Base-by-base conservation (phyloP, 257 asterid species). In the Voacanga thouarsii region DNA sequence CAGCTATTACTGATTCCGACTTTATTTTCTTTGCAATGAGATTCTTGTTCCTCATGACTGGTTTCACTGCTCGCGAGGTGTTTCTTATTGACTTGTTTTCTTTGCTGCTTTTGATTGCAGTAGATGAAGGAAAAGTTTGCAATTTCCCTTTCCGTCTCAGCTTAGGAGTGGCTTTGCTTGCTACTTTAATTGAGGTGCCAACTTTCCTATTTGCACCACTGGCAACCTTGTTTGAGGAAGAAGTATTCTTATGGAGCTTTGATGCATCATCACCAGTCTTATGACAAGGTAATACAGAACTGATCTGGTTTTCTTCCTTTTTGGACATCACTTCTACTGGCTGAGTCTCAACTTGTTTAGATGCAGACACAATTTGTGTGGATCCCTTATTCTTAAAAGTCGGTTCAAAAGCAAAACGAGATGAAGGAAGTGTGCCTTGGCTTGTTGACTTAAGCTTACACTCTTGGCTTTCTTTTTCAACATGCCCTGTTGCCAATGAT, bases 31-130 rank as follows among this genome's bases (percentile, higher is more conserved):
- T 90, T 65, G 82, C 81, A 75, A 74, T 41, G 26, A 82, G 75
- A 81, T 76, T 87, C 96, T 86, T 94, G 84, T 84, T 90, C 85
- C 86, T 87, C 78, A 74, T 68, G 37, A 85, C 90, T 43, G 97
- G 94, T 83, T 89, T 94, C 80, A 82, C 85, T 30, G 85, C 79
- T 57, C 92, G 89, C 12, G 90, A 53, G 23, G 86, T 72, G 83
- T 75, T 89, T 87, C 88, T 85, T 19, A 76, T 78, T 56, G 90
- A 67, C 82, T 81, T 86, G 75, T 77, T 72, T 21, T 86, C 97
- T 85, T 82, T 90, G 72, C 79, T 87, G 82, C 83, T 85, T 85
- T 85, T 90, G 11, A 72, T 77, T 59, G 82, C 80, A 75, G 78
- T 87, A 47, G 97, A 81, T 41, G 96, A 81, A 80, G 94, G 71